Conservation (phyloP, 345 rosid genomes). For the Gossypium thurberi region DNA sequence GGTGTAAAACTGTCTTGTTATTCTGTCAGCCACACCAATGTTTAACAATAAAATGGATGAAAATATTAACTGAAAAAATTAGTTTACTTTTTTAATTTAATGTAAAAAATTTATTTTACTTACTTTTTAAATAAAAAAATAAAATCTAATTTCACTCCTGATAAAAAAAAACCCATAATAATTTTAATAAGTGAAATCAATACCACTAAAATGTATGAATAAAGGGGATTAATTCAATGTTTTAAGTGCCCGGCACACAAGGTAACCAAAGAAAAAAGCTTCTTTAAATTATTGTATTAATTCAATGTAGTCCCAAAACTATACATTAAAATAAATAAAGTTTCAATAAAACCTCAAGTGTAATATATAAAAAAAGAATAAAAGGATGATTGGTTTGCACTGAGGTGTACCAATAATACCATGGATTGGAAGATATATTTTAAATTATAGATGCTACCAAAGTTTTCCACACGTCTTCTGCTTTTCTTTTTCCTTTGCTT, state of each 20-base stretch:
- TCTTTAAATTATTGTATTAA: background rate
- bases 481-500: background rate
- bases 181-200: no score
- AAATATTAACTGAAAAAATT: no score
- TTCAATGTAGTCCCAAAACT: background rate
- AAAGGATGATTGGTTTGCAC: background rate
- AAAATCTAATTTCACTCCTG: no score
- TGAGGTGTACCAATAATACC: background rate
- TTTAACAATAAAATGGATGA: no score
- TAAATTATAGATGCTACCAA: background rate
- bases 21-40: no score
- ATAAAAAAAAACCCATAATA: no score
- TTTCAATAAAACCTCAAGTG: background rate
- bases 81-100: no score
- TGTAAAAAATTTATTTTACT: no score
- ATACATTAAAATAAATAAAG: background rate
- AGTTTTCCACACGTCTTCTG: background rate
- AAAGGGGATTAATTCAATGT: constrained; percentile 15
- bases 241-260: background rate
- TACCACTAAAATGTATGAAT: no score
- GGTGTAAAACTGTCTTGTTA: no score
- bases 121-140: no score
- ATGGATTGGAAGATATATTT: background rate
- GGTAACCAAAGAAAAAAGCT: background rate
- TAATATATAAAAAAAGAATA: background rate